Evolutionary conservation across 176 grass and related monocot genomes (phyloP), one percentile per base, ranked within the genome.

Genomic region (Phoenix dactylifera): DNA sequence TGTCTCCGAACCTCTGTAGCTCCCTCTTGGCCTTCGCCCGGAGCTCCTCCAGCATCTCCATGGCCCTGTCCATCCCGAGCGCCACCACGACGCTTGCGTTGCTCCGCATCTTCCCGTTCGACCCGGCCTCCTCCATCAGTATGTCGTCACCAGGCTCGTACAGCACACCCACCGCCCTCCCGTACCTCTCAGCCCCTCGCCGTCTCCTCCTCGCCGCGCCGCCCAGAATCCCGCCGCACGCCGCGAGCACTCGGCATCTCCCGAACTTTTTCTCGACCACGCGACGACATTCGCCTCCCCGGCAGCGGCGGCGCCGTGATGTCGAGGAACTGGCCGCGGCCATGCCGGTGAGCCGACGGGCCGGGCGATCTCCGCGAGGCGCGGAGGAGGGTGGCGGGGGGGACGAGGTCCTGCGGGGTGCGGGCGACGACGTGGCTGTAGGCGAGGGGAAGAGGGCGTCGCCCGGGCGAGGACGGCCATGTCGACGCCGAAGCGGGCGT

Each of bases 221-320:
- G 24, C 78, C 87, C 18, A 98, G 76, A 69, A 98, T 80, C 48
- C 78, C 93, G 18, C 93, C 93, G n/a, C 93, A 98, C 22, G 83
- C 87, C 0, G 93, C 93, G 87, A 92, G 60, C 87, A 98, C 73
- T 92, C 93, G 4, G 87, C 87, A 92, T 80, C 65, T 88, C 84
- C 93, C 93, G 52, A 98, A 98, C 67, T 98, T 98, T 84, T 92
- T 98, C 15, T 81, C 76, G 49, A 98, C 71, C 6, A 92, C 81
- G 50, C 76, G 64, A 98, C 64, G 16, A 98, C 81, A 66, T 92
- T 87, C 24, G 62, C 58, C 81, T 98, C 87, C n/a, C 79, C 73
- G 52, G 83, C 75, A 10, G 73, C 84, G 24, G 76, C 64, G 59
- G 87, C 73, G 22, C 81, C 81, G 3, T 55, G 22, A 98, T 76